Evolutionary conservation across 140 eudicot genomes (phyloP), one percentile per base, ranked within the genome.

Genomic region (Ambrosia hybrid): DNA sequence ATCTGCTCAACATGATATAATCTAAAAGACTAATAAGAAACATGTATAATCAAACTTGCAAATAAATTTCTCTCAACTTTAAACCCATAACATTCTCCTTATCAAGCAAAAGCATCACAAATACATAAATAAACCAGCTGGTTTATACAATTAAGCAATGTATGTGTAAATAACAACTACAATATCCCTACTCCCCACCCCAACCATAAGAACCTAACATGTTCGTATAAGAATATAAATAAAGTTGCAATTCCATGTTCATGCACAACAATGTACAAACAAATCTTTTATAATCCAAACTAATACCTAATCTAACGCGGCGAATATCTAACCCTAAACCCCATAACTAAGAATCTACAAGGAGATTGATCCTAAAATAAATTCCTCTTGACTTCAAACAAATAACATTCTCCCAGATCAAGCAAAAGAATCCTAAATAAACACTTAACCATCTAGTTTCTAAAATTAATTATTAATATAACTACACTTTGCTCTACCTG

Each of bases 141-240:
- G 11, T 33, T 43, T 30, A 48, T 51, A 43, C 73, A 57, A 41
- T 67, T 56, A 57, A 30, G 48, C 48, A 1, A 2, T 13, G 15
- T 41, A 43, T 13, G 48, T 43, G 62, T 12, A 30, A 12, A 33
- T 21, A 39, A 39, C 45, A 61, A 45, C 73, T 66, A 45, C 73
- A 36, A 56, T 75, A 39, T 65, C 17, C 43, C 57, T 65, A 65
- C 57, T 38, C 73, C 9, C 46, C 68, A 15, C 64, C 71, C 14
- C 11, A 33, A 55, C 60, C 61, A 26, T 4, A 10, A 51, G 61
- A 73, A 63, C 62, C 78, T 63, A 80, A 63, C 41, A 16, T 38
- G n/a, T 45, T 36, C 69, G 30, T 21, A 21, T 21, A 21, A 21
- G 30, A 21, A 69, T 3, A 38, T 30, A 56, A 53, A 10, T 9